Evolutionary conservation across 2,329 filamentous ascomycete genomes (phyloP), one percentile per base, ranked within the genome.

Genomic region (Curvularia sp.): DNA sequence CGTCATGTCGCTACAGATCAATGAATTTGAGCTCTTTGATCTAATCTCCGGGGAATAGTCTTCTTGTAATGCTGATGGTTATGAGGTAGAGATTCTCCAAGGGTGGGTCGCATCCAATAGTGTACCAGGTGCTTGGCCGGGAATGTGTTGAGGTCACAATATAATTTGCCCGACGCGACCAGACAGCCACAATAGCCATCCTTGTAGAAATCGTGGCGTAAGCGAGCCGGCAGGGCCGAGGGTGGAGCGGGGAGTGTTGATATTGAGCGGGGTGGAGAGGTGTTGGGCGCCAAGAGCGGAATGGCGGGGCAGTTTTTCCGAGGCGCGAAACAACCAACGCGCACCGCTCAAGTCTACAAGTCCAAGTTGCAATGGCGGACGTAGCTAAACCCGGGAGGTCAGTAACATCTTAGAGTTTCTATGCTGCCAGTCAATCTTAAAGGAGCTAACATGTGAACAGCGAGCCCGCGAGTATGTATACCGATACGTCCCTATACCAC

Each of bases 341-440:
- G 55, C 49, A 45, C 21, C 19, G 34, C 42, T 30, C 32, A 34
- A 53, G 34, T 30, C 27, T 58, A 55, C 52, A 45, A 47, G 19
- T 34, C 34, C 25, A n/a, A 53, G 45, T 59, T 50, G 56, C 53
- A 41, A 76, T 76, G 74, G 72, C 74, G 41, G 65, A 68, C 53
- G 45, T 64, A 53, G 57, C 63, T 30, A 70, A 72, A 60, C 43
- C 64, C 23, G 65, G 53, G 50, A 69, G 71, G 74, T 71, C 52
- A 55, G 59, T 57, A 50, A 19, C n/a, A 19, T 25, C n/a, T 19
- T 3, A 15, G 34, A 39, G 10, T 12, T 27, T 15, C 19, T 15
- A 12, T 25, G 7, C 2, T 5, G 5, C 18, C 34, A 18, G 25
- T 21, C 9, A 19, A 30, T 13, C 13, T 27, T 12, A 25, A 25